These are phyloP conservation scores for Saccharomycopsis sp. DNA, from an alignment of 805 yeast genomes.

Conservation along the genomic window DNA sequence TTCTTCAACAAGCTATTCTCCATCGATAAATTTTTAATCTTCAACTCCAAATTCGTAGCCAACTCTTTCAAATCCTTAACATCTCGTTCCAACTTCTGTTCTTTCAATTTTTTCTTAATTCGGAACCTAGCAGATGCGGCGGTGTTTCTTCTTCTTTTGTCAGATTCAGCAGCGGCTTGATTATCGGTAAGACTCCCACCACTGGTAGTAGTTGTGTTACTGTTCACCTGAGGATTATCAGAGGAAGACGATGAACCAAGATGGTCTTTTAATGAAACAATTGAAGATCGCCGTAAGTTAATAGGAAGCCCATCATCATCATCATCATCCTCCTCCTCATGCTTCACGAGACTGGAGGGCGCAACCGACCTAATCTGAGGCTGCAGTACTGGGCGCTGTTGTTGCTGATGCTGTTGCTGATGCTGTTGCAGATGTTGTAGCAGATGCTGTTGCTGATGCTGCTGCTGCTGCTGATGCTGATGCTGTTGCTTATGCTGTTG, in stretches of 20 bases:
- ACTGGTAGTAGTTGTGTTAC: neutral
- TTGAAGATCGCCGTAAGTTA: too few species aligned
- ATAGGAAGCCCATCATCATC: too few species aligned
- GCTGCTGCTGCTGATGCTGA: neutral
- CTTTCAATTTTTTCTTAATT: slow-evolving; percentile 84
- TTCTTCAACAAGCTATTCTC: slow-evolving; percentile 82
- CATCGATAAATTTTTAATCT: slow-evolving; percentile 82
- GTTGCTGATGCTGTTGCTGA: too few species aligned
- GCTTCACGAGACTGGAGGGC: too few species aligned
- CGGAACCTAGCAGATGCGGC: slow-evolving; percentile 95
- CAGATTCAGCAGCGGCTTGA: slow-evolving; percentile 39
- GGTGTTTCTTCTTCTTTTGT: slow-evolving; percentile 80
- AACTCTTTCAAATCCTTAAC: slow-evolving; percentile 66
- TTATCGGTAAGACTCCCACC: neutral
- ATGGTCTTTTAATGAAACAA: too few species aligned
- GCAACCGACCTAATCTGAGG: too few species aligned
- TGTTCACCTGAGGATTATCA: neutral
- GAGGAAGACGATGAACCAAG: neutral
- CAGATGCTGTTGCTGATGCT: neutral
- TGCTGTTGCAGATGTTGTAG: slow-evolving; percentile 1
- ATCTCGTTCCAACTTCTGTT: slow-evolving; percentile 80
- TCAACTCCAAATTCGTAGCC: slow-evolving; percentile 58
- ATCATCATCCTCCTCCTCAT: too few species aligned
- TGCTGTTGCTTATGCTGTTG: neutral
- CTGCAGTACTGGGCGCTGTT: too few species aligned